Conservation (phyloP, 2,329 filamentous ascomycete genomes). For the Exserohilum turcica region DNA sequence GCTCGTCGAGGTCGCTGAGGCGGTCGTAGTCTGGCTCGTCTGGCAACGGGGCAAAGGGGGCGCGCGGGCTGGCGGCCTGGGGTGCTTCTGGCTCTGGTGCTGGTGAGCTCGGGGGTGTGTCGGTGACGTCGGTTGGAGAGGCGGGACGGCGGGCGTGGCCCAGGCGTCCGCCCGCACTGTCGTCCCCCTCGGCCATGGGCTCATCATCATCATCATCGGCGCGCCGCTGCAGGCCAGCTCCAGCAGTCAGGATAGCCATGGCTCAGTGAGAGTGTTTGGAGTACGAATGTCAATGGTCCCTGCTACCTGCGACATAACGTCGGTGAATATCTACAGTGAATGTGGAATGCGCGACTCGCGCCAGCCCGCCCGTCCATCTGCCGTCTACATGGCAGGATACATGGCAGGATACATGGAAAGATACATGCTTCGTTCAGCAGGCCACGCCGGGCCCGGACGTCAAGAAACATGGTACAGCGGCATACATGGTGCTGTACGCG, state of each 20-base stretch:
- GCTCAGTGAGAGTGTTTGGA: background rate
- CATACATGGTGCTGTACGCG: slow-evolving; percentile 4
- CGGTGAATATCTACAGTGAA: slow-evolving; percentile 27
- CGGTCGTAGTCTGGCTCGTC: slow-evolving; percentile 23
- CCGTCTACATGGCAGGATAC: background rate
- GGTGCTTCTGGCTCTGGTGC: slow-evolving; percentile 2
- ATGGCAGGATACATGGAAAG: background rate
- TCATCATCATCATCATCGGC: slow-evolving; percentile 2
- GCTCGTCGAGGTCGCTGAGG: slow-evolving; percentile 16
- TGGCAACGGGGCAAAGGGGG: slow-evolving; percentile 10
- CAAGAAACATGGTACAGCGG: slow-evolving; percentile 3
- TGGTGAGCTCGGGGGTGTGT: slow-evolving; percentile 15
- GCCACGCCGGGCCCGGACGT: background rate
- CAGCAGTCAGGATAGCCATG: background rate
- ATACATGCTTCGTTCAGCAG: background rate
- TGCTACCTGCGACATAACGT: slow-evolving; percentile 8
- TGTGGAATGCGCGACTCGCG: slow-evolving; percentile 14
- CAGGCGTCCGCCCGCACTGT: slow-evolving; percentile 3
- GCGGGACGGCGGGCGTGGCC: slow-evolving; percentile 7
- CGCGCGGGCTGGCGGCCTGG: slow-evolving; percentile 6
- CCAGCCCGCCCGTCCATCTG: slow-evolving; percentile 5
- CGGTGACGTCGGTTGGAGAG: slow-evolving; percentile 22
- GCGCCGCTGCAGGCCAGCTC: background rate
- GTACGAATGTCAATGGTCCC: slow-evolving; percentile 2
- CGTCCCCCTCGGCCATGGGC: slow-evolving; percentile 3